Percentiles rank a stretch among this genome's conserved stretches.
phyloP scores from a whole-genome alignment of 1,284 basidiomycete genomes.

The Peniophora sp. region DNA sequence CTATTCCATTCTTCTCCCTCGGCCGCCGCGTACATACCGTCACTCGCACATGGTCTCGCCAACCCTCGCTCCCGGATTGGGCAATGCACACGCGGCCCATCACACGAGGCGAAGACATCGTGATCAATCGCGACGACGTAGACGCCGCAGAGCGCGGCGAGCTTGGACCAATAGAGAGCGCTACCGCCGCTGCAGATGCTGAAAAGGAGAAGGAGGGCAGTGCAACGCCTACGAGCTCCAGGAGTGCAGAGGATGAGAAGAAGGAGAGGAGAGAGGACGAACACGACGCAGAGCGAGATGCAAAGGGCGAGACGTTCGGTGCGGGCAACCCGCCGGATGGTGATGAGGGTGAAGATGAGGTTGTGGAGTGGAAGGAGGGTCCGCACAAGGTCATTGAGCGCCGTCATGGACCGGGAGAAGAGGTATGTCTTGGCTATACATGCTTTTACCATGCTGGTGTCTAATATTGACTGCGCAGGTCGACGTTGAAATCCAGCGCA shows the following conservation, averaged over 20 bases:
- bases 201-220: constrained; percentile 15
- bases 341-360: constrained; percentile 18
- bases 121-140: constrained; percentile 70
- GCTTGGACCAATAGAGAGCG: constrained; percentile 23
- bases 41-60: constrained; percentile 66
- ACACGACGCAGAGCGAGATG: constrained; percentile 16
- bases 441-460: background rate
- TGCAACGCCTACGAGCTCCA: constrained; percentile 13
- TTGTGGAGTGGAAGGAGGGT: constrained; percentile 65
- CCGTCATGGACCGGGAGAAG: constrained; percentile 46
- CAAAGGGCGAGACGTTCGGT: constrained; percentile 20
- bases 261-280: constrained; percentile 10
- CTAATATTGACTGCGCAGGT: constrained; percentile 29
- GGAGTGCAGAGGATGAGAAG: constrained; percentile 1
- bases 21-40: constrained; percentile 85
- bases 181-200: constrained; percentile 7
- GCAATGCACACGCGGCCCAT: constrained; percentile 69
- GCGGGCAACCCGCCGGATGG: constrained; percentile 38
- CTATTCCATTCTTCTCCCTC: constrained; percentile 89
- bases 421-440: constrained; percentile 40
- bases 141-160: constrained; percentile 41
- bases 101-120: constrained; percentile 59
- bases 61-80: constrained; percentile 49
- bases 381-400: constrained; percentile 60
- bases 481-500: constrained; percentile 52